Evolutionary conservation across 2,329 filamentous ascomycete species (phyloP).

Genomic region (Xylariaceae sp.): DNA sequence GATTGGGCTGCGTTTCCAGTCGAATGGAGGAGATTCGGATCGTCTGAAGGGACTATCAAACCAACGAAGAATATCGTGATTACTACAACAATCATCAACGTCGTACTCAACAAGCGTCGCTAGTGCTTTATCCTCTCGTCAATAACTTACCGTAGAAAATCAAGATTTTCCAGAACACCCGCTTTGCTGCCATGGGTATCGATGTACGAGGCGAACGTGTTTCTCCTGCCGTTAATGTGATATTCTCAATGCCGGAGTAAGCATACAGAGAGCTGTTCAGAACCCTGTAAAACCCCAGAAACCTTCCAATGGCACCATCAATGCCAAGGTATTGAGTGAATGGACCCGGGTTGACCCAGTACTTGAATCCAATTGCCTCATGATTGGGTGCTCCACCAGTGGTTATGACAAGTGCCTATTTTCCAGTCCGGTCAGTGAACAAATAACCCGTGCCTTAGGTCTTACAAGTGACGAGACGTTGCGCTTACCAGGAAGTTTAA

Average conservation of each 20-base stretch:
- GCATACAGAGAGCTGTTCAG: conserved; percentile 66
- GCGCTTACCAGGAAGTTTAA: no score
- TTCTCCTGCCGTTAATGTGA: conserved; percentile 75
- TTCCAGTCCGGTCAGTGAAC: no score
- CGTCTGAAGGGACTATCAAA: conserved; percentile 63
- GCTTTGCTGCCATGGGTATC: conserved; percentile 68
- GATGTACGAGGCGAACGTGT: conserved; percentile 67
- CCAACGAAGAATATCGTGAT: conserved; percentile 66
- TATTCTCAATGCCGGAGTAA: conserved; percentile 71
- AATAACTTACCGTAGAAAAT: conserved; percentile 43
- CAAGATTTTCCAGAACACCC: conserved; percentile 73
- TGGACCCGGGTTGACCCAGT: conserved; percentile 65
- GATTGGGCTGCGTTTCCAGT: conserved; percentile 59
- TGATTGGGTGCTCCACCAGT: conserved; percentile 56
- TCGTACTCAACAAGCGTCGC: no score
- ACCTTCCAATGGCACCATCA: conserved; percentile 52
- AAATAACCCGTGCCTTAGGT: no score
- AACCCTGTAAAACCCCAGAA: conserved; percentile 66
- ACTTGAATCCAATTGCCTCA: conserved; percentile 70
- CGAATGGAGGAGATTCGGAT: conserved; percentile 47
- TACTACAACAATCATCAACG: conserved; percentile 36
- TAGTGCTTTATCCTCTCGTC: no score
- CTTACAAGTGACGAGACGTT: no score
- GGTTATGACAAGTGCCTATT: no score
- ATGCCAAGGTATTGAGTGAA: conserved; percentile 58